phyloP scores from a whole-genome alignment of 352 stramenopile species.

The Pythium folliculosum region DNA sequence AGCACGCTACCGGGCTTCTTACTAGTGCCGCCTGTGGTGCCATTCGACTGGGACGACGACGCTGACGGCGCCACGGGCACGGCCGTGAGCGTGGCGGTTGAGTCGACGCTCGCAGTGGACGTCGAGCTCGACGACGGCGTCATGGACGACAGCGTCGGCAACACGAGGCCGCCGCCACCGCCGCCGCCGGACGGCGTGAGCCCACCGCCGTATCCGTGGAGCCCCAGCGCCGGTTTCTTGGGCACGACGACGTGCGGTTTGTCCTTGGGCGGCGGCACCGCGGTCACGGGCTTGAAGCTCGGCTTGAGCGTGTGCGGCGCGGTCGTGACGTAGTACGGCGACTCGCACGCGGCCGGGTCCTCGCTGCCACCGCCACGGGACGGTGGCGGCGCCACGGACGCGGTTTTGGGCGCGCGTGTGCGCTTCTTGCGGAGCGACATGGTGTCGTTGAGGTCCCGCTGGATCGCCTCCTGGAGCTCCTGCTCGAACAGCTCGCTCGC shows the following conservation, averaged over 20 bases:
- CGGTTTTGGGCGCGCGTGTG: constrained; percentile 45
- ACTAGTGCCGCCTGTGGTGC: neutral
- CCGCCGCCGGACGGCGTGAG: neutral
- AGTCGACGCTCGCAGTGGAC: constrained; percentile 30
- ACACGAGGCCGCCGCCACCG: neutral
- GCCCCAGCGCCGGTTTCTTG: constrained; percentile 26
- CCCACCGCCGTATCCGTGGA: constrained; percentile 7
- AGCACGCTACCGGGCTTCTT: constrained; percentile 25
- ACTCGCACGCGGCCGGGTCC: neutral
- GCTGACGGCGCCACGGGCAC: neutral
- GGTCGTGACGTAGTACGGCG: constrained; percentile 13
- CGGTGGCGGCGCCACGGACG: constrained; percentile 9
- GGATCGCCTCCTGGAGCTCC: constrained; percentile 73
- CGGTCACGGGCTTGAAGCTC: constrained; percentile 16
- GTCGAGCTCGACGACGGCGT: constrained; percentile 34
- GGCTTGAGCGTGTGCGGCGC: constrained; percentile 10
- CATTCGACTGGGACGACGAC: constrained; percentile 1
- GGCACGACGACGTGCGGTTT: constrained; percentile 26
- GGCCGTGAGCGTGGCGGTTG: constrained; percentile 2
- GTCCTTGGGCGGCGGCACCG: constrained; percentile 2
- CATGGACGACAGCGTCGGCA: constrained; percentile 32
- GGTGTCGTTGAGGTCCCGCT: constrained; percentile 63
- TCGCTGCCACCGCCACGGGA: constrained; percentile 18
- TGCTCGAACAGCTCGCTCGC: constrained; percentile 55
- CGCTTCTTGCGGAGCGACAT: constrained; percentile 63